Base-by-base conservation (phyloP, 2,329 filamentous ascomycete genomes). In the Clarireedia sp. region DNA sequence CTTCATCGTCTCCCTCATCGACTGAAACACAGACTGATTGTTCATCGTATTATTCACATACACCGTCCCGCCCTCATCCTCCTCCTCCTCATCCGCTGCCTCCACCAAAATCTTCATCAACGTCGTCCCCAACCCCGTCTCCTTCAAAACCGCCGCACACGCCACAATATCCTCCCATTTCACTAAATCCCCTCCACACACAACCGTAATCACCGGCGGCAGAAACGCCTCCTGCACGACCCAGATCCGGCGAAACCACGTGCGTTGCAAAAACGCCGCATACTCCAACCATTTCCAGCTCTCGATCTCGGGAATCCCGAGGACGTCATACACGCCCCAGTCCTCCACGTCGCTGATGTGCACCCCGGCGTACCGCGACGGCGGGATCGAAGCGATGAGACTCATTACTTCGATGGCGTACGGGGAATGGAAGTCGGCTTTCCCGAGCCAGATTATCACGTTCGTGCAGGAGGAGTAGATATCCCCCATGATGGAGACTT, bases 171-270 rank as follows among this genome's bases (percentile, higher is more conserved):
- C 16, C 1, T 3, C 12, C 58, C 58, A 59, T 16, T 19, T n/a
- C 10, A 59, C 43, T 14, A 55, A 16, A 26, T 56, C 21, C 12
- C 33, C 40, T 3, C 55, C 55, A 19, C 47, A 51, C 5, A 56
- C n/a, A 1, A 59, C 52, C 2, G 50, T 36, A 14, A 58, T 29
- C 5, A 54, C 47, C 16, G 26, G 24, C 8, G 58, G 41, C 29
- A 57, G 14, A 19, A 54, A 55, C 8, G 57, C 55, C 38, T 59
- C 57, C 43, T 59, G 57, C 3, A 59, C 52, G 8, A 59, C 57
- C 57, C 57, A 59, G 17, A 59, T 56, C 5, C 57, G 50, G 24
- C 48, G 50, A 17, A 59, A 59, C 57, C 57, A 59, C 7, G 47
- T 52, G 2, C 57, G 55, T 9, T 58, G 48, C 14, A 59, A 21